Percentiles rank a stretch among this genome's conserved stretches.
These are phyloP conservation scores for Raphanus sativus DNA, from an alignment of 345 rosid genomes.

Conservation along the genomic window DNA sequence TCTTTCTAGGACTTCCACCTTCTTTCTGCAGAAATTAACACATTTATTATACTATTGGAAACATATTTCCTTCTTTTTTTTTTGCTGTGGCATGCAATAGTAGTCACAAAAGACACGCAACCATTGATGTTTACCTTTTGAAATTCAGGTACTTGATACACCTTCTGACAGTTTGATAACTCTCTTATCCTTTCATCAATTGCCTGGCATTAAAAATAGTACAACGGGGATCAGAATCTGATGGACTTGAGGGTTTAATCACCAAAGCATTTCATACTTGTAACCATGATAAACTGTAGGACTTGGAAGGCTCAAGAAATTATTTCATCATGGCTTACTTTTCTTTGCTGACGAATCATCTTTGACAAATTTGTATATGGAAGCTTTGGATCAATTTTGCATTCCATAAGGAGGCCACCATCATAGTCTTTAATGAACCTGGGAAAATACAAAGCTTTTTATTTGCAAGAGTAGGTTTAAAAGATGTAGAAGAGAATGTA, in stretches of 20 bases:
- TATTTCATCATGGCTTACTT: constrained; percentile 46
- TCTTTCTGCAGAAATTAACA: constrained; percentile 61
- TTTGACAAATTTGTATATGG: constrained; percentile 90
- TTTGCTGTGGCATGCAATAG: neutral
- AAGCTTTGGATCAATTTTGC: constrained; percentile 96
- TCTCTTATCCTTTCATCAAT: constrained; percentile 95
- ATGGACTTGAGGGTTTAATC: constrained; percentile 19
- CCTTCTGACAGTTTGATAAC: constrained; percentile 88
- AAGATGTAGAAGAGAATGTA: neutral
- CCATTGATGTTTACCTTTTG: constrained; percentile 59
- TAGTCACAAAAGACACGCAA: constrained; percentile 9
- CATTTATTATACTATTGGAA: constrained; percentile 3
- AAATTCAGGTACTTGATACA: constrained; percentile 70
- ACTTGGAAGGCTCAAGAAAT: neutral
- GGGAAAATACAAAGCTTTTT: constrained; percentile 20
- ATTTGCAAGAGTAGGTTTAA: constrained; percentile 4
- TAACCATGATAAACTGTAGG: no score
- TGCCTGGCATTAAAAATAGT: constrained; percentile 52
- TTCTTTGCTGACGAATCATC: constrained; percentile 90
- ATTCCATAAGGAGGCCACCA: constrained; percentile 99
- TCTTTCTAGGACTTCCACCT: constrained; percentile 71
- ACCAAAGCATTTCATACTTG: neutral
- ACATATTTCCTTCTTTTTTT: neutral
- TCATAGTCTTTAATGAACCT: constrained; percentile 98
- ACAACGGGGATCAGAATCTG: constrained; percentile 19